phyloP scores from a whole-genome alignment of 2,329 filamentous ascomycete species.

The Xylariaceae sp. region DNA sequence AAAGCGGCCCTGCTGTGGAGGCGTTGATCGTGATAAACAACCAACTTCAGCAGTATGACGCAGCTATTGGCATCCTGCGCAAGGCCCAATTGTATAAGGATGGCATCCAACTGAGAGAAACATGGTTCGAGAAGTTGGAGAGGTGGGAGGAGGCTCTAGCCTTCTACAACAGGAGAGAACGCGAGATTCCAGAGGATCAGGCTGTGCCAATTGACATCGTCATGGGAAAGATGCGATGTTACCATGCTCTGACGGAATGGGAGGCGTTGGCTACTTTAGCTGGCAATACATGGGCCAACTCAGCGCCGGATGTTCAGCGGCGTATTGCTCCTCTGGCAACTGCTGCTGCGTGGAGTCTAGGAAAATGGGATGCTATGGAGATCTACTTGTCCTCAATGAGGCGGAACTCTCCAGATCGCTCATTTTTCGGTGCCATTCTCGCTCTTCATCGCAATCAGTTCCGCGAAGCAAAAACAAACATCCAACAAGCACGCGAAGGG shows the following conservation, averaged over 20 bases:
- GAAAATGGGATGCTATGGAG: constrained; percentile 98
- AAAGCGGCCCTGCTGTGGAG: constrained; percentile 91
- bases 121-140: constrained; percentile 98
- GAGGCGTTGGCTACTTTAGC: constrained; percentile 84
- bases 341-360: constrained; percentile 90
- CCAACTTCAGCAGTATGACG: constrained; percentile 96
- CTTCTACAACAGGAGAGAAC: constrained; percentile 84
- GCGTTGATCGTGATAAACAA: constrained; percentile 99
- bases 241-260: constrained; percentile 97
- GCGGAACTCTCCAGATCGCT: constrained; percentile 83
- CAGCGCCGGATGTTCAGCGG: constrained; percentile 78
- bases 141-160: constrained; percentile 95
- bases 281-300: constrained; percentile 90
- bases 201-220: constrained; percentile 79
- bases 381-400: constrained; percentile 95
- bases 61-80: constrained; percentile 92
- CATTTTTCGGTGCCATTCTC: constrained; percentile 95
- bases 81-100: constrained; percentile 95
- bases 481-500: constrained; percentile 86
- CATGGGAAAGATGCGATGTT: constrained; percentile 99
- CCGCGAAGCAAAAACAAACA: constrained; percentile 79
- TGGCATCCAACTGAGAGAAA: constrained; percentile 88
- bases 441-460: constrained; percentile 95
- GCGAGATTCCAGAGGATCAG: constrained; percentile 55
- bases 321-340: constrained; percentile 90